These are phyloP conservation scores for Lactarius sanguifluus DNA, from an alignment of 768 basidiomycete species.

Conservation along the genomic window DNA sequence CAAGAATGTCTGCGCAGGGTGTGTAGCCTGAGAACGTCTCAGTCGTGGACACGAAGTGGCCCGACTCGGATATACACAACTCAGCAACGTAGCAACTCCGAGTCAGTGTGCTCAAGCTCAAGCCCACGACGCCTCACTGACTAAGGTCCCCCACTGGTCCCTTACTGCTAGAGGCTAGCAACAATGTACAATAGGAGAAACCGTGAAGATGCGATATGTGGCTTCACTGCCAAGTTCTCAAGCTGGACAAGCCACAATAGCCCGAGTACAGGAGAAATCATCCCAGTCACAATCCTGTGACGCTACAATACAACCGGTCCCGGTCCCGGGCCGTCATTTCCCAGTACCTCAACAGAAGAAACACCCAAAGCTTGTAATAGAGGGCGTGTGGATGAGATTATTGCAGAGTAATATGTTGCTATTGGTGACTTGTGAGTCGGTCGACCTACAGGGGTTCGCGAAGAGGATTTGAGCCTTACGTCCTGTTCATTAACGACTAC, in stretches of 20 bases:
- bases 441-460: neutral
- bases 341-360: neutral
- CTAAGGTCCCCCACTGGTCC: too few relatives aligned
- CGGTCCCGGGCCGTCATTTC: too few relatives aligned
- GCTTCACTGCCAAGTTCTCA: too few relatives aligned
- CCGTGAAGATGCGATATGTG: too few relatives aligned
- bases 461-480: neutral
- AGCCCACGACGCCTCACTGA: too few relatives aligned
- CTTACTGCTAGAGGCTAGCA: too few relatives aligned
- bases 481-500: neutral
- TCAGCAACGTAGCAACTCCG: too few relatives aligned
- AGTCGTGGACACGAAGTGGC: conserved; percentile 25
- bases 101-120: too few relatives aligned
- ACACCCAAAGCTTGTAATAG: neutral
- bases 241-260: neutral
- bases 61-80: too few relatives aligned
- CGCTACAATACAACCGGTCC: neutral
- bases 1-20: conserved; percentile 68
- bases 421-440: neutral
- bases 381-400: neutral
- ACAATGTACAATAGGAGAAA: too few relatives aligned
- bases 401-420: conserved; percentile 3
- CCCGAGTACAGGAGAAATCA: too few relatives aligned
- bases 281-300: neutral
- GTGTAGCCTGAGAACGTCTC: conserved; percentile 57